Base-by-base conservation (phyloP, 2,329 filamentous ascomycete genomes). In the Sordariomycetes sp. region DNA sequence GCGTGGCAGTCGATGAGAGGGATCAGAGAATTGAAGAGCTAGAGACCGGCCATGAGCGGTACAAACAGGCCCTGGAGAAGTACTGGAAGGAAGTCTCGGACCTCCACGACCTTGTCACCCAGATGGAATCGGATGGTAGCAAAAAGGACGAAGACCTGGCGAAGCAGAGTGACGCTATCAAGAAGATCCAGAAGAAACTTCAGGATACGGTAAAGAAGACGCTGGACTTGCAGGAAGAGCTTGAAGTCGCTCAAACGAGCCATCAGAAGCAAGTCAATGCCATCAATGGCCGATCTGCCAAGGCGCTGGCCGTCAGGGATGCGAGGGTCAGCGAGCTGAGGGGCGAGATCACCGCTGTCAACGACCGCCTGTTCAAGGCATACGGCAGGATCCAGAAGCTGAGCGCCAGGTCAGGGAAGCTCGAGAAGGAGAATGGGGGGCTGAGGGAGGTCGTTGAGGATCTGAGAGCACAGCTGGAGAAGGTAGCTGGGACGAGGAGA, bases 41-140 rank as follows among this genome's bases (percentile, higher is more conserved):
- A 0, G 66, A 75, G 33, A 44, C 64, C 3, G 64, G 62, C 17
- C 61, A 72, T 12, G 58, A 66, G 34, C 53, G 70, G 3, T 61
- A 79, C 12, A 64, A 66, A 47, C 59, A 60, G 11, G 70, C 72
- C 0, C 59, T 72, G 0, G 64, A 66, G 15, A 60, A 61, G 2
- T 79, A 79, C 45, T 50, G 64, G 8, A 59, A 65, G 4, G 75
- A 79, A 39, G 60, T 78, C 0, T 46, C 51, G 0, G 68, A 72
- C 46, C 59, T 79, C 0, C 72, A 79, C 49, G 45, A 38, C 2
- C 57, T 75, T 1, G 67, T 75, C 15, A 54, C 63, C 39, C 48
- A 54, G 5, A 51, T 76, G 36, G 72, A 79, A 40, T 34, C 39
- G 1, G 51, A 59, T 3, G 49, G 15, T 5, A 11, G 21, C 6